Evolutionary conservation across 2,329 filamentous ascomycete genomes (phyloP).

Genomic region (Didymella exigua): DNA sequence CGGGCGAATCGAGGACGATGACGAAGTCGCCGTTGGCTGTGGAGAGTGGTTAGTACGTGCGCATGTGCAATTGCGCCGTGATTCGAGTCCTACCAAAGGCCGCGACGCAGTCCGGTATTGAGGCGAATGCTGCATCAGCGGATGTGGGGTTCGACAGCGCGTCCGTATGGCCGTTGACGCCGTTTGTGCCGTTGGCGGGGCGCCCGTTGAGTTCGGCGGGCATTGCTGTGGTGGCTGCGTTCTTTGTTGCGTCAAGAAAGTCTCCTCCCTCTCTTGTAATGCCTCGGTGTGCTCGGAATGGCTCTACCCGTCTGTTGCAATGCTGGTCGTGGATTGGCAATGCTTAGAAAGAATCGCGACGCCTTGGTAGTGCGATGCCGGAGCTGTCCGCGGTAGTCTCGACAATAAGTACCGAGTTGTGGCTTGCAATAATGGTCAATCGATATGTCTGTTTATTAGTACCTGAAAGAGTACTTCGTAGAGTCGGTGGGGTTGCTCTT

Average conservation of each 20-base stretch:
- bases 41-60: neutral
- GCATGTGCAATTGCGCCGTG: neutral
- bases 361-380: conserved; percentile 34
- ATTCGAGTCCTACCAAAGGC: conserved; percentile 47
- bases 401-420: neutral
- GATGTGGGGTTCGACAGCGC: conserved; percentile 33
- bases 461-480: too few species aligned
- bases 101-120: conserved; percentile 53
- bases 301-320: conserved; percentile 4
- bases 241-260: neutral
- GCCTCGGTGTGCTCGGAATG: neutral
- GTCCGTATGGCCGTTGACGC: conserved; percentile 17
- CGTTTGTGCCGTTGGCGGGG: conserved; percentile 26
- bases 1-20: conserved; percentile 88
- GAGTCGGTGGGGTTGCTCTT: neutral
- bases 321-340: conserved; percentile 15
- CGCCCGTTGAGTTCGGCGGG: conserved; percentile 28
- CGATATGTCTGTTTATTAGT: too few species aligned
- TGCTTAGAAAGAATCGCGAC: conserved; percentile 29
- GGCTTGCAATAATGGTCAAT: neutral
- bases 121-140: conserved; percentile 51
- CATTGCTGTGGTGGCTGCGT: conserved; percentile 22
- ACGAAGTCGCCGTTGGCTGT: conserved; percentile 78
- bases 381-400: conserved; percentile 14
- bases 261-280: neutral